Conservation (phyloP, 2,329 filamentous ascomycete species). For the Beauveria bassiana region DNA sequence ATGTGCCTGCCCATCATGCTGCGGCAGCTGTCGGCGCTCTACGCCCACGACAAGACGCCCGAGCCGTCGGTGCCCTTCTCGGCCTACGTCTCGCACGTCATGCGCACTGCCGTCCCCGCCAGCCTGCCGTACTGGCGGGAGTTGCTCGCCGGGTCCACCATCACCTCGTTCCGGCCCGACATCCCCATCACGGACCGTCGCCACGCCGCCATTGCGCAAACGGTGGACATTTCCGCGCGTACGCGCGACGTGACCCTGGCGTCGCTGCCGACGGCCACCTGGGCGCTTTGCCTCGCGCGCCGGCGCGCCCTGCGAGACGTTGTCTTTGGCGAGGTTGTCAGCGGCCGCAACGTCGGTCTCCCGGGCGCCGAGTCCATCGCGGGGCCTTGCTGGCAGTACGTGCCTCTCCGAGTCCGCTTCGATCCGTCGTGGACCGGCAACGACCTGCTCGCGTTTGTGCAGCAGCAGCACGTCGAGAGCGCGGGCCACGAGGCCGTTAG, state of each 20-base stretch:
- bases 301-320: conserved; percentile 46
- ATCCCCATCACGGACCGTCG: conserved; percentile 27
- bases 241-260: conserved; percentile 52
- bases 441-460: conserved; percentile 45
- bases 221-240: conserved; percentile 38
- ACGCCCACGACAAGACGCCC: conserved; percentile 18
- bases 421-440: conserved; percentile 38
- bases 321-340: conserved; percentile 59
- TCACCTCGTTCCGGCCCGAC: conserved; percentile 36
- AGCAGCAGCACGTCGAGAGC: conserved; percentile 49
- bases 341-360: conserved; percentile 53
- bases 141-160: conserved; percentile 47
- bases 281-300: conserved; percentile 54
- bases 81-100: conserved; percentile 35
- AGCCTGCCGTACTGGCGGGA: conserved; percentile 54
- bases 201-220: conserved; percentile 35
- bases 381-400: conserved; percentile 61
- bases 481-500: conserved; percentile 48
- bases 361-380: conserved; percentile 42
- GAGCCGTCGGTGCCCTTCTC: conserved; percentile 34
- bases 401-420: conserved; percentile 55
- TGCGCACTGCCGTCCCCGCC: conserved; percentile 33
- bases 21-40: conserved; percentile 48
- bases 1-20: conserved; percentile 58
- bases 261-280: conserved; percentile 59